Conservation (phyloP, 2,329 filamentous ascomycete genomes). For the Lasiodiplodia sp. region DNA sequence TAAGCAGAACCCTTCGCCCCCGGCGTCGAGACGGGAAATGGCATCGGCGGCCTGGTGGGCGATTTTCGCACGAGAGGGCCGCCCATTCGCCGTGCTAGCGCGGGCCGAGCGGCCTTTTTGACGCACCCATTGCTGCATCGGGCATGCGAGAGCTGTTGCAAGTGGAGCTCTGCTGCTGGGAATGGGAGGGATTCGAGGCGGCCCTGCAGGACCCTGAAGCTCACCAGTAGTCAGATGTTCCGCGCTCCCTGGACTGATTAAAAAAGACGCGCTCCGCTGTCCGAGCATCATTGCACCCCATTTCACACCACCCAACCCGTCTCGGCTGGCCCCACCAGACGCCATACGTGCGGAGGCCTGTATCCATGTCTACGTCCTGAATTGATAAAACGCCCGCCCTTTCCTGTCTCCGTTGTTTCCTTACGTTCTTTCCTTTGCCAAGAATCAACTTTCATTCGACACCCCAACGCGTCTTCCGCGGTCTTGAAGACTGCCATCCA, state of each 20-base stretch:
- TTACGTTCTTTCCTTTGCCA: conserved; percentile 11
- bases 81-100: conserved; percentile 11
- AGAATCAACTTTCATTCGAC: conserved; percentile 8
- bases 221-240: conserved; percentile 2
- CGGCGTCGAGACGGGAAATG: neutral
- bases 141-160: conserved; percentile 17
- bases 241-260: conserved; percentile 7
- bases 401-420: neutral
- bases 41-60: conserved; percentile 9
- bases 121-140: conserved; percentile 18
- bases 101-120: conserved; percentile 18
- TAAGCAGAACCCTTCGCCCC: neutral
- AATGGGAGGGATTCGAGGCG: conserved; percentile 22
- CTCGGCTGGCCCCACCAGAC: conserved; percentile 15
- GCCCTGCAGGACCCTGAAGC: conserved; percentile 26
- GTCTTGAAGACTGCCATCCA: neutral
- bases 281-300: conserved; percentile 7
- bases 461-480: neutral
- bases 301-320: conserved; percentile 19
- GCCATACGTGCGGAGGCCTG: neutral
- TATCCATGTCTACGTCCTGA: neutral
- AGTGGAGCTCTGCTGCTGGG: conserved; percentile 13
- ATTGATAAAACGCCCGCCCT: conserved; percentile 1
- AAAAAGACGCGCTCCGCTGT: conserved; percentile 19
- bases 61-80: neutral